Evolutionary conservation across 768 basidiomycete species (phyloP), one percentile per base, ranked within the genome.

Genomic region (Sporobolomyces pararoseus): DNA sequence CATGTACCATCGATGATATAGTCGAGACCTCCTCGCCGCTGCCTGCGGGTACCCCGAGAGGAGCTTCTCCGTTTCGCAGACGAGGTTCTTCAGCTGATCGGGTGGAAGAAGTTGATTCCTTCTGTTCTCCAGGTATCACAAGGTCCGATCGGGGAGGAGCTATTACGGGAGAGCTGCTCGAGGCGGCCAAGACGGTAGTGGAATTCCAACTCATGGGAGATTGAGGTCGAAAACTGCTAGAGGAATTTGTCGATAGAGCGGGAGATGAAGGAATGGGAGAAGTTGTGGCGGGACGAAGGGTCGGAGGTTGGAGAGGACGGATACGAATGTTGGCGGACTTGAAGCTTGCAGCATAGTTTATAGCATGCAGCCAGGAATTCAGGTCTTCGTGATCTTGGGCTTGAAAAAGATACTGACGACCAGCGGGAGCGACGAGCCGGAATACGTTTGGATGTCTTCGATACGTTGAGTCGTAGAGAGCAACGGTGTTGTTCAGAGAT

Each of bases 281-380:
- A 21, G 3, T 25, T 29, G 44, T 49, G 31, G 19, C 19, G 35
- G 63, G 29, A n/a, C 27, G 61, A 37, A 31, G 35, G n/a, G 27
- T 17, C 12, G 51, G 59, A 10, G 57, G 54, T 19, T 34, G 49
- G 17, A 66, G 60, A 0, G 89, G 83, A 27, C 93, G 86, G 85
- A 96, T 91, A 52, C 86, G 84, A 44, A 97, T 82, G 14, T 88
- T 88, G 21, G 87, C 84, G 2, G 90, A 86, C 80, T 88, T 92
- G 85, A 96, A 98, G 7, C 90, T 83, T 67, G 91, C 88, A 4
- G 92, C 92, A 77, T 96, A 98, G 80, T 99, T 99, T 77, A 98
- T 91, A 37, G 84, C 83, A 19, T 88, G 84, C 71, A 98, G 87
- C 96, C 96, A 99, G 71, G 88, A 85, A 75, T 93, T 88, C 81